Evolutionary conservation across 805 yeast species (phyloP).

Genomic region (Nakazawaea ernobii): DNA sequence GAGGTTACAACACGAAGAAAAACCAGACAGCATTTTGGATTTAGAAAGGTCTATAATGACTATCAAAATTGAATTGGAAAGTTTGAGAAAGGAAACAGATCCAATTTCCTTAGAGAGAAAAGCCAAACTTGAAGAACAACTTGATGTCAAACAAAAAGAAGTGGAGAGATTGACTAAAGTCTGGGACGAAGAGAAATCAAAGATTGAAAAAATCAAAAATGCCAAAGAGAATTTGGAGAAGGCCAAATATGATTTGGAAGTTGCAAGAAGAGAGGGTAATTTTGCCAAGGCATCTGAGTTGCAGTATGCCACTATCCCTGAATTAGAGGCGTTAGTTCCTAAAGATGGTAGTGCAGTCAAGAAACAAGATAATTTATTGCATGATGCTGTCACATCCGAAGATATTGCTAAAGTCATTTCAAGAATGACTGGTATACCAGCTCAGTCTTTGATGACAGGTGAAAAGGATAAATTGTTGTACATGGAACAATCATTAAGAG

Average conservation of each 20-base stretch:
- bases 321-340: constrained; percentile 58
- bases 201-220: constrained; percentile 69
- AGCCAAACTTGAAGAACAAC: constrained; percentile 63
- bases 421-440: constrained; percentile 94
- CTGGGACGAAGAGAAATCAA: constrained; percentile 82
- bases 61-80: constrained; percentile 90
- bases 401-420: constrained; percentile 92
- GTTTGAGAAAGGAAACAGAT: constrained; percentile 89
- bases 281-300: constrained; percentile 86
- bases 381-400: constrained; percentile 90
- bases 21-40: constrained; percentile 89
- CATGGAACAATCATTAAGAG: constrained; percentile 77
- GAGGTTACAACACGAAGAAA: constrained; percentile 92
- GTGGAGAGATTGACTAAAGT: constrained; percentile 64
- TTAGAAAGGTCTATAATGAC: constrained; percentile 89
- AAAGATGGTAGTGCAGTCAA: constrained; percentile 29
- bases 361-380: constrained; percentile 42
- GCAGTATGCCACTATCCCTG: constrained; percentile 84
- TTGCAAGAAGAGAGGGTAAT: constrained; percentile 76
- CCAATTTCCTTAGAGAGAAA: constrained; percentile 75
- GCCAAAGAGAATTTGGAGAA: constrained; percentile 81
- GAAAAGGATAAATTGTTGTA: constrained; percentile 85
- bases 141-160: constrained; percentile 59
- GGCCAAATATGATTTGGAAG: constrained; percentile 78
- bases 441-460: constrained; percentile 84